Base-by-base conservation (phyloP, 306 rosid species). In the Dalbergia oliveri region DNA sequence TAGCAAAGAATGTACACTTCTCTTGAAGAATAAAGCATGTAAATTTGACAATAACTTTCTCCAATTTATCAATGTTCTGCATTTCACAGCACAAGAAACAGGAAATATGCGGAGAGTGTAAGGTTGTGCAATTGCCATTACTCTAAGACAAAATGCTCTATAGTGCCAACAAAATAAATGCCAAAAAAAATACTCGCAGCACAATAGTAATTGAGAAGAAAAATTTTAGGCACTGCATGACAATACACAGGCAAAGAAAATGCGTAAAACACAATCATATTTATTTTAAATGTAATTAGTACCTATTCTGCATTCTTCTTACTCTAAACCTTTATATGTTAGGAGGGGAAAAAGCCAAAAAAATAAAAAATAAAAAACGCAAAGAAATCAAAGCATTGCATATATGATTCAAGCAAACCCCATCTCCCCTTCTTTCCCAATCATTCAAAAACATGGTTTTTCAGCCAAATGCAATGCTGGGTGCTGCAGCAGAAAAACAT, bases 51-150 rank as follows among this genome's bases (percentile, higher is more conserved):
- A 76, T 60, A 82, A 90, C 89, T 87, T 90, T 90, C 87, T 83
- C 85, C 82, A 96, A 84, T 85, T 93, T 95, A 44, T 88, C 92
- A 82, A 95, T 82, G 86, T 93, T 86, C 98, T 96, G 93, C 91
- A 88, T 62, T 63, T 33, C 66, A 76, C 45, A 74, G 58, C 68
- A 54, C 72, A 73, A 81, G 8, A 7, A 43, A 83, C 43, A 33
- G 1, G 16, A 71, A 51, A 49, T 50, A 50, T n/a, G 19, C 13
- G 8, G 14, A 50, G 57, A 50, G 57, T 13, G 57, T 43, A 43
- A 43, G 3, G 47, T 6, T 41, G 60, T 26, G 66, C 69, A 64
- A 64, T 43, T 65, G 6, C 31, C 31, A 26, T 26, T 26, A 26
- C 31, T 26, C 31, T 26, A 26, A 26, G 31, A 26, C 31, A 26